Percentiles rank a stretch among this genome's conserved stretches.
Conservation (phyloP, 306 rosid species). For the Prunus fruticosa region DNA sequence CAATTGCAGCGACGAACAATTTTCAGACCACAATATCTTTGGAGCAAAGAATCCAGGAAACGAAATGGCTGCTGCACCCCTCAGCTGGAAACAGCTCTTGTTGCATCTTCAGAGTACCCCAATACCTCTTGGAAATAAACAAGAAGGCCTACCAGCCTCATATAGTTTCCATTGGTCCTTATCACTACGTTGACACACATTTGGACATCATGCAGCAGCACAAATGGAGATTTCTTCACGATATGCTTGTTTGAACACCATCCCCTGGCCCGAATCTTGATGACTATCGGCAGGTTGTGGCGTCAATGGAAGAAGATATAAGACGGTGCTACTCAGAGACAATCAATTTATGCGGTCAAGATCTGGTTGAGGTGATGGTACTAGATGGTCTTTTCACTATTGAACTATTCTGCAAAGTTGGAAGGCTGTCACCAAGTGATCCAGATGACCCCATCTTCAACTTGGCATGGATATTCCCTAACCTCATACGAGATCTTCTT, state of each 20-base stretch:
- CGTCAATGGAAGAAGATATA: constrained; percentile 28
- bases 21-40: background rate
- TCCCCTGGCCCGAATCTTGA: constrained; percentile 1
- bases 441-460: constrained; percentile 36
- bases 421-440: constrained; percentile 14
- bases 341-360: constrained; percentile 8
- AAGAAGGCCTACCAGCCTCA: constrained; percentile 49
- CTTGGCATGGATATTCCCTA: constrained; percentile 38
- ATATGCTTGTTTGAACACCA: constrained; percentile 31
- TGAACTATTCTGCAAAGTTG: constrained; percentile 41
- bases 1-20: background rate
- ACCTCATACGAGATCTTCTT: constrained; percentile 44
- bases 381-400: constrained; percentile 64
- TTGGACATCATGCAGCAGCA: constrained; percentile 52
- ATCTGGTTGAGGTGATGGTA: constrained; percentile 46
- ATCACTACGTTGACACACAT: constrained; percentile 28
- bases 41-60: background rate
- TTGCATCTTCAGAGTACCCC: constrained; percentile 46
- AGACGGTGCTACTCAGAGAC: constrained; percentile 50
- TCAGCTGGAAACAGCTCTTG: constrained; percentile 40
- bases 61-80: background rate
- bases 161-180: constrained; percentile 65
- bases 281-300: constrained; percentile 9
- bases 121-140: constrained; percentile 31
- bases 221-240: constrained; percentile 45